Base-by-base conservation (phyloP, 192 early-diverging fungal genomes). In the Coemansia sp. region DNA sequence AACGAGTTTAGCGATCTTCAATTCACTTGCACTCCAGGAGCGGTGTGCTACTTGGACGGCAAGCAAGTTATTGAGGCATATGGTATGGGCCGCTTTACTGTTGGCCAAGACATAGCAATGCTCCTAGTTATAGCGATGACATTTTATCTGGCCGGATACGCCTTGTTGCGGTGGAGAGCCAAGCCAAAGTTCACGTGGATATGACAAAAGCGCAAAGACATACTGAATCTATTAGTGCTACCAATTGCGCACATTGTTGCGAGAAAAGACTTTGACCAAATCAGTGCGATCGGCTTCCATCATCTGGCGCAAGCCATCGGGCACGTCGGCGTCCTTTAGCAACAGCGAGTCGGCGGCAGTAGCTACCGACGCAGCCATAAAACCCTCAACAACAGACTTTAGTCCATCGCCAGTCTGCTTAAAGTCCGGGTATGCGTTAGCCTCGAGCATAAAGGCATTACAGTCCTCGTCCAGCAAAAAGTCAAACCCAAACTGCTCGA, bases 381-480 rank as follows among this genome's bases (percentile, higher is more conserved):
- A 76, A 2, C 87, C 86, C 49, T 88, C 81, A 29, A 91, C 89
- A 11, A 89, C 75, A 44, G 77, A 77, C 65, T 86, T 85, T 12
- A 84, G 69, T 7, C 53, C 57, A 24, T 76, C 78, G 13, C 90
- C 89, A 1, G 90, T 91, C 62, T 91, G 90, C 66, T 90, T 89
- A 65, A 91, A 91, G 70, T 90, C 90, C 18, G 90, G 90, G 61
- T 86, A 91, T 8, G 90, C 87, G 67, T 91, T 91, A 34, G 88
- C 88, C 63, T 91, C 89, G 41, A 91, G 75, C 67, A 90, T 77
- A 63, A 78, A 83, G 0, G 79, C 85, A 12, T 74, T 75, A 43
- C 73, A 80, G 22, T 87, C 66, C 47, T 86, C 75, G 55, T 91
- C 88, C 12, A 91, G 79, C 61, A 90, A 52, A 71, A 91, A 91